Percentiles rank a stretch among this genome's conserved stretches.
phyloP scores from a whole-genome alignment of 306 rosid species.

The Quercus engelmannii region DNA sequence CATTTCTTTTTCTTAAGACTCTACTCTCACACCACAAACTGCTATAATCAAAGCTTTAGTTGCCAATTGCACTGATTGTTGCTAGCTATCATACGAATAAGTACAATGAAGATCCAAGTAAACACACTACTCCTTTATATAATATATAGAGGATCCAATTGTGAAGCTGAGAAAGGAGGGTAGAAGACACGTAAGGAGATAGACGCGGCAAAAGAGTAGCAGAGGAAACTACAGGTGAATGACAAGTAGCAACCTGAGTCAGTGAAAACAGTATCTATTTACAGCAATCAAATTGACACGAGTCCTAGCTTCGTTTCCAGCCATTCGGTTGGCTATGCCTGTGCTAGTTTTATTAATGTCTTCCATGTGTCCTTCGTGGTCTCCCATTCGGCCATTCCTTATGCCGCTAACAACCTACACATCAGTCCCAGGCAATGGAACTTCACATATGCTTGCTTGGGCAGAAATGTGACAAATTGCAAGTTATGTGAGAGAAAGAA shows the following conservation, averaged over 20 bases:
- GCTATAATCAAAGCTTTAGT: too few relatives aligned
- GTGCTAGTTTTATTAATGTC: background rate
- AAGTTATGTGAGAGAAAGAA: too few relatives aligned
- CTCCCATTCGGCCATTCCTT: background rate
- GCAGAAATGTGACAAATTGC: too few relatives aligned
- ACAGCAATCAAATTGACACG: conserved; percentile 6
- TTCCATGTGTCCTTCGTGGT: background rate
- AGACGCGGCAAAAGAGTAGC: conserved; percentile 14
- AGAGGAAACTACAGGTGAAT: background rate
- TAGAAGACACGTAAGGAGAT: conserved; percentile 12
- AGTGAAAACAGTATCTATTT: background rate
- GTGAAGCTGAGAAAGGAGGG: background rate
- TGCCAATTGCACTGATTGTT: too few relatives aligned
- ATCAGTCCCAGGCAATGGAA: too few relatives aligned
- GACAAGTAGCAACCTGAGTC: conserved; percentile 3
- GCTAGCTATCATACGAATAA: too few relatives aligned
- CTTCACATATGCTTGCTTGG: too few relatives aligned
- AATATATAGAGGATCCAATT: background rate
- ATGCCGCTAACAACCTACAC: too few relatives aligned
- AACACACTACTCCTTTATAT: background rate
- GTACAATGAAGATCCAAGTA: background rate
- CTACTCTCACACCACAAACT: background rate
- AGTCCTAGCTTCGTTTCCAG: background rate
- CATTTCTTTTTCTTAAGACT: conserved; percentile 26
- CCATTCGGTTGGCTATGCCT: background rate